Percentiles rank a stretch among this genome's conserved stretches.
Conservation (phyloP, 352 stramenopile species). For the Phytophthora litchii region DNA sequence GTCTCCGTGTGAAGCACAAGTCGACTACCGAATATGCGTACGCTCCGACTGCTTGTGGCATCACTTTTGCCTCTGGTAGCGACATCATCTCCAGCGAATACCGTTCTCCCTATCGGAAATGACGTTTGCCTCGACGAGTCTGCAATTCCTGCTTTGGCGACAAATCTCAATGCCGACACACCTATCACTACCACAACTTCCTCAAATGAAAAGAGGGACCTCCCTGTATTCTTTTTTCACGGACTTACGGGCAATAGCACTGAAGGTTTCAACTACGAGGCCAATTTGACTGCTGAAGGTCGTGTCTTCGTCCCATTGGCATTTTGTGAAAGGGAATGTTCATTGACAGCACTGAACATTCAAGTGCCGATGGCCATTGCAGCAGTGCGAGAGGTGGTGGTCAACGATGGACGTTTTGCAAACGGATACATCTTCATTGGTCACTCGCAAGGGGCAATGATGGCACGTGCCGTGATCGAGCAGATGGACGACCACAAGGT, state of each 20-base stretch:
- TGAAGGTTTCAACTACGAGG: conserved; percentile 26
- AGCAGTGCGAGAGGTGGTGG: conserved; percentile 36
- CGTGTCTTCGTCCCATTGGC: conserved; percentile 39
- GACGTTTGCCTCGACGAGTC: conserved; percentile 29
- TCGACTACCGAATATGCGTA: conserved; percentile 7
- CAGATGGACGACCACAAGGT: conserved; percentile 65
- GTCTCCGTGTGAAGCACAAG: conserved; percentile 5
- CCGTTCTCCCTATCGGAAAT: neutral
- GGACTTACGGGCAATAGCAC: conserved; percentile 35
- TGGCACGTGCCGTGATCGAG: conserved; percentile 54
- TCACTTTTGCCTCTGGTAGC: conserved; percentile 9
- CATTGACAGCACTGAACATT: conserved; percentile 24
- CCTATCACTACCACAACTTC: neutral
- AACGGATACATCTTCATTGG: conserved; percentile 56
- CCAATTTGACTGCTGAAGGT: conserved; percentile 39
- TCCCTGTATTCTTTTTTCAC: conserved; percentile 63
- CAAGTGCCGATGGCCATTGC: conserved; percentile 48
- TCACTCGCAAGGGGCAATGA: conserved; percentile 51
- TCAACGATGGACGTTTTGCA: conserved; percentile 22
- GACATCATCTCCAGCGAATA: conserved; percentile 1
- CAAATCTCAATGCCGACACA: neutral
- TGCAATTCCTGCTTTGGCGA: conserved; percentile 10
- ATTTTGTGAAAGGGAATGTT: conserved; percentile 49
- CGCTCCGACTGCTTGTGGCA: conserved; percentile 3
- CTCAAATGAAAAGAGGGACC: conserved; percentile 24